Evolutionary conservation across 768 basidiomycete species (phyloP).

Genomic region (Tubosaeta sp.): DNA sequence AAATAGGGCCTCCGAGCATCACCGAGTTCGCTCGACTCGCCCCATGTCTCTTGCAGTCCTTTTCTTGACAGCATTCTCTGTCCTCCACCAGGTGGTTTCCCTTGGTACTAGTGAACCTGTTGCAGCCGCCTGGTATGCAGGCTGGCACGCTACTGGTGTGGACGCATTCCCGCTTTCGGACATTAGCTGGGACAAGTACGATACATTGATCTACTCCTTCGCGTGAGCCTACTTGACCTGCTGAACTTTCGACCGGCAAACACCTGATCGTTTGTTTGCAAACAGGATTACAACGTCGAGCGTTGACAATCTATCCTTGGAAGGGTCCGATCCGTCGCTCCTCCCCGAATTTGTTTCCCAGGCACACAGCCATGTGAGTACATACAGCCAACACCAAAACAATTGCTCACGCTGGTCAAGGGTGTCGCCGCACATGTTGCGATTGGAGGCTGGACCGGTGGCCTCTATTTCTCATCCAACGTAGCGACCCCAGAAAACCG

Average conservation of each 20-base stretch:
- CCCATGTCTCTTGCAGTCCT: not conserved
- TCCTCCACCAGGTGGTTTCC: not conserved
- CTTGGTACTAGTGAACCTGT: conserved; percentile 20
- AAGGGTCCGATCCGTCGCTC: conserved; percentile 42
- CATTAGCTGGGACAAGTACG: conserved; percentile 69
- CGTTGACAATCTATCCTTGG: conserved; percentile 30
- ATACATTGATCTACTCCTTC: conserved; percentile 60
- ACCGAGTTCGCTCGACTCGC: not conserved
- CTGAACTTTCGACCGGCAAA: not conserved
- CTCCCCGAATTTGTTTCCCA: conserved; percentile 55
- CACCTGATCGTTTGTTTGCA: not conserved
- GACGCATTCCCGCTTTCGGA: conserved; percentile 44
- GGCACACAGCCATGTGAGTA: conserved; percentile 35
- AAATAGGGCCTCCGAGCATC: not conserved
- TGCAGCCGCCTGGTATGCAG: conserved; percentile 60
- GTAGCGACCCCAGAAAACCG: conserved; percentile 56
- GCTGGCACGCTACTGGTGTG: conserved; percentile 49
- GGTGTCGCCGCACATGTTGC: conserved; percentile 53
- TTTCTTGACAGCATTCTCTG: not conserved
- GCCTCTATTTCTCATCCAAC: conserved; percentile 56
- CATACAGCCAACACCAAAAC: not conserved
- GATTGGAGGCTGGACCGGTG: conserved; percentile 74
- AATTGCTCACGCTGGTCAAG: conserved; percentile 30
- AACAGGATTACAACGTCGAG: conserved; percentile 33
- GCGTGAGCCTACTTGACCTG: conserved; percentile 36